phyloP scores from a whole-genome alignment of 352 stramenopile genomes.

The Albugo candida region DNA sequence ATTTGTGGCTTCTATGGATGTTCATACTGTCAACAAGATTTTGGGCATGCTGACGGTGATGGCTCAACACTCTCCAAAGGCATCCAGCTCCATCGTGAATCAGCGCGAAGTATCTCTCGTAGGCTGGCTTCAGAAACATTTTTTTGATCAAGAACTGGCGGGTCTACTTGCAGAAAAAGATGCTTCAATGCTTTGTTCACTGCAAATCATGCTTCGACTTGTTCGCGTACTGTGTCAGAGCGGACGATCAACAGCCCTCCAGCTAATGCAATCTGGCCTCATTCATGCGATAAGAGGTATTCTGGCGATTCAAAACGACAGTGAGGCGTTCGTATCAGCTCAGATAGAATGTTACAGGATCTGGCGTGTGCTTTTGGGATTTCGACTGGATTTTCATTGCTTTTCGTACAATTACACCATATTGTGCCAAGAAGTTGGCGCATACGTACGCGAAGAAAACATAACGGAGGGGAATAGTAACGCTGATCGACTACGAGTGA shows the following conservation, averaged over 20 bases:
- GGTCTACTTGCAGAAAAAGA: conserved; percentile 11
- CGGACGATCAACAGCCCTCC: conserved; percentile 17
- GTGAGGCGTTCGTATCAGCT: conserved; percentile 13
- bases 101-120: conserved; percentile 16
- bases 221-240: conserved; percentile 28
- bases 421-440: conserved; percentile 18
- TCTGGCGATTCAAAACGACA: conserved; percentile 15
- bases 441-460: neutral
- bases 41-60: conserved; percentile 32
- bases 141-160: conserved; percentile 28
- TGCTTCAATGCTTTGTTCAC: conserved; percentile 17
- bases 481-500: neutral
- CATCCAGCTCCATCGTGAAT: conserved; percentile 22
- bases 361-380: conserved; percentile 40
- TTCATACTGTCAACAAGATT: conserved; percentile 22
- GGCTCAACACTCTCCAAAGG: conserved; percentile 24
- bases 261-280: conserved; percentile 19
- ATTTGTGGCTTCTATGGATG: conserved; percentile 21
- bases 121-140: conserved; percentile 23
- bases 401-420: conserved; percentile 43
- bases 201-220: conserved; percentile 18
- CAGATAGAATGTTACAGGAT: conserved; percentile 37
- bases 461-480: conserved; percentile 1
- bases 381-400: conserved; percentile 44
- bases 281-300: conserved; percentile 44